Base-by-base conservation (phyloP, 306 rosid genomes). In the Acacia melanoxylon region DNA sequence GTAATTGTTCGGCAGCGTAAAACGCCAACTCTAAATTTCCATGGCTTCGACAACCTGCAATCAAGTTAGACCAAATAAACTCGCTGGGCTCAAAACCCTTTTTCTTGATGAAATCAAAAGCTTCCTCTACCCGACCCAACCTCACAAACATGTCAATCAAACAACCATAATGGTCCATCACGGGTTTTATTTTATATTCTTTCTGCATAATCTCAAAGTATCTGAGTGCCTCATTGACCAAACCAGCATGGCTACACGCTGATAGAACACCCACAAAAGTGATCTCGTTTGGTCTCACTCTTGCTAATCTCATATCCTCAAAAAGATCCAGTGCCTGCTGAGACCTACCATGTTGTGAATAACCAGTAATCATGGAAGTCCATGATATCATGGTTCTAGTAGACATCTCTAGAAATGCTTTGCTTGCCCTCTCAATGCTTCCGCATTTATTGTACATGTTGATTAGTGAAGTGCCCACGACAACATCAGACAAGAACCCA, bases 381-480 rank as follows among this genome's bases (percentile, higher is more conserved):
- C 99, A 95, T 11, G 89, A 88, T 82, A 95, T 89, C 91, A 93
- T 68, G 76, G 98, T 95, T 85, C 98, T 91, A 11, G 86, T 86
- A 58, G 95, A 81, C 99, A 93, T 91, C 86, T 95, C 98, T 11
- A 95, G 69, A 58, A 95, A 95, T 75, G 91, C 94, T 82, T 92
- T 95, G 83, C 90, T 88, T 62, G 99, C 97, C 75, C 81, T 87
- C 86, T 95, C 94, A 35, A 89, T 87, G 81, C 87, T 91, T 77
- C 97, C 99, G 79, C 99, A 95, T 82, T 93, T 95, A 61, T 84
- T 92, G 74, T 95, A 93, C 99, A 95, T 95, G 42, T 85, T 90
- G 58, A 93, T 72, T 20, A 93, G 84, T 58, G 99, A 86, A 82
- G 93, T 84, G 78, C 91, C 90, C 20, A 91, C 96, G 40, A 93